Evolutionary conservation across 805 yeast species (phyloP).

Genomic region (Metschnikowia bowlesiae): DNA sequence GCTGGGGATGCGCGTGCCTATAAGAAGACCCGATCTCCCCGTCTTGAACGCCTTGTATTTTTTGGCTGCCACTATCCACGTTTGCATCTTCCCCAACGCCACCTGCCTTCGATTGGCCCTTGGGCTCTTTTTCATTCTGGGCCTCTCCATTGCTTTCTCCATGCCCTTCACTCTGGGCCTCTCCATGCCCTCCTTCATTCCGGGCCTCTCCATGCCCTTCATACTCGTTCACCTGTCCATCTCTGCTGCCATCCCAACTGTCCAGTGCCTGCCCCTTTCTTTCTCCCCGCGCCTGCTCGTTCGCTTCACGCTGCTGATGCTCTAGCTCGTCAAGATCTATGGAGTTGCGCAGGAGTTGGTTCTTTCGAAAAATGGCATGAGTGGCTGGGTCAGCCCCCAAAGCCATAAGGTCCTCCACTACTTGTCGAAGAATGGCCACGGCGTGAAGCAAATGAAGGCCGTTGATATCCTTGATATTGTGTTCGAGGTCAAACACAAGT

Average conservation of each 20-base stretch:
- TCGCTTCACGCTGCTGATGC: background rate
- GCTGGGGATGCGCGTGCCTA: background rate
- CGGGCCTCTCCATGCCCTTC: too few relatives aligned
- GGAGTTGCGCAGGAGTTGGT: slow-evolving; percentile 21
- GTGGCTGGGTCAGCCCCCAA: slow-evolving; percentile 24
- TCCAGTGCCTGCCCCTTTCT: background rate
- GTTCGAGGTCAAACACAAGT: slow-evolving; percentile 29
- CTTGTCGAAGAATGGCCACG: slow-evolving; percentile 24
- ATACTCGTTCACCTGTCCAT: too few relatives aligned
- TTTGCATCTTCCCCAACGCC: too few relatives aligned
- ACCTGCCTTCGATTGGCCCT: too few relatives aligned
- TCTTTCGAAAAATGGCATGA: slow-evolving; percentile 22
- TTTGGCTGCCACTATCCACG: too few relatives aligned
- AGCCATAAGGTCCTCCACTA: slow-evolving; percentile 30
- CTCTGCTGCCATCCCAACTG: background rate
- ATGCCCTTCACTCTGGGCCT: background rate
- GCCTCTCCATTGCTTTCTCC: background rate
- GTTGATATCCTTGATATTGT: slow-evolving; percentile 30
- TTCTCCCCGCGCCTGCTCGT: background rate
- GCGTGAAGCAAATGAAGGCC: slow-evolving; percentile 35
- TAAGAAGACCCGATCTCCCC: background rate
- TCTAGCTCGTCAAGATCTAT: slow-evolving; percentile 11
- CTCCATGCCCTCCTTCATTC: background rate
- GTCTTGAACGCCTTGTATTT: background rate
- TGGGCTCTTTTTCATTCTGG: too few relatives aligned